Evolutionary conservation across 2,329 filamentous ascomycete genomes (phyloP), one percentile per base, ranked within the genome.

Genomic region (Proliferodiscus dingleyae): DNA sequence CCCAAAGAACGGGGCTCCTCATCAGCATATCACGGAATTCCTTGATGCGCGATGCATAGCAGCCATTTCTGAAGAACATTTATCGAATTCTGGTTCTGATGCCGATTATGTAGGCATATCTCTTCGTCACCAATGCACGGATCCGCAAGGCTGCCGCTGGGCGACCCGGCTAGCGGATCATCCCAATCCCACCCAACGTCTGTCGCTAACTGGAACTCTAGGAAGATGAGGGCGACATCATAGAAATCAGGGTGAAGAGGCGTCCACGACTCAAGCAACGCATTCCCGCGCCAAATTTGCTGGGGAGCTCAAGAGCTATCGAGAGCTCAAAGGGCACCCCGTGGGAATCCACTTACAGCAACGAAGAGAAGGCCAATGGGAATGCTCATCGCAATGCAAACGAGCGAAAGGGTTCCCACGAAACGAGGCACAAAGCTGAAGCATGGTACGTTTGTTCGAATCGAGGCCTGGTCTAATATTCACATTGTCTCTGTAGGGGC

Each of bases 311-410:
- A 34, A 9, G n/a, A 34, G 32, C 32, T 11, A 16, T 18, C 5
- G 19, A 24, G 11, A 11, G 34, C 18, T 13, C 3, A 5, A 34
- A 18, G 6, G 16, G 13, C 22, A 33, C 15, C 18, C 16, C 15
- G 18, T 22, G 9, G 3, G 21, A 5, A 32, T 19, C 33, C 8
- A 8, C 23, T 16, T 5, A 32, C 7, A 19, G 11, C 9, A 18
- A 44, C 18, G 11, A 15, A 16, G 18, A 37, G 29, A 22, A 47
- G 41, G 33, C 21, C 36, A 42, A 37, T 37, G 33, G 44, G 29
- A 23, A 18, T 28, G 15, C 37, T 23, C 19, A 45, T 16, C 28
- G 36, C 36, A 11, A 47, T 39, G 37, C 23, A 37, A 37, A 37
- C 32, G 40, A 47, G 22, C 24, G 38, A 28, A 39, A 38, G 21